Base-by-base conservation (phyloP, 495 filamentous ascomycete species). In the Apiosordaria backusii region DNA sequence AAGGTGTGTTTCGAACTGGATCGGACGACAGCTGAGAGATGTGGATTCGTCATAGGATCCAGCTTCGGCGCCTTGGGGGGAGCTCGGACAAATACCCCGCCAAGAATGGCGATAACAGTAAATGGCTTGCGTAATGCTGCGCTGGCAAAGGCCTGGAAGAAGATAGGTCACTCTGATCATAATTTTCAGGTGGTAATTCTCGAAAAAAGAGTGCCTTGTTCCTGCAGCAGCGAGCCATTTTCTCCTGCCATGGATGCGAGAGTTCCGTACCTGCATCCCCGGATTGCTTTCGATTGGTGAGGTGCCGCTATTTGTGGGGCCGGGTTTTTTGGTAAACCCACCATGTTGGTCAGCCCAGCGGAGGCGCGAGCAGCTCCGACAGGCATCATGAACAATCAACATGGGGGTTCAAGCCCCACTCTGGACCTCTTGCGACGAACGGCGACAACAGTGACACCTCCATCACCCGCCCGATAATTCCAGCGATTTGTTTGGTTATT, bases 211-310 rank as follows among this genome's bases (percentile, higher is more conserved):
- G 21, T 64, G 64, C 61, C 64, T 26, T 55, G 64, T 64, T 61
- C 68, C 61, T 67, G 64, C 68, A 70, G 61, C 7, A n/a, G 50
- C 25, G 16, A 60, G 52, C 29, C 58, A 40, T 10, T 50, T 69
- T 61, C 63, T 60, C 55, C 27, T 23, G n/a, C n/a, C n/a, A n/a
- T n/a, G 15, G 59, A 18, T 55, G 52, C 52, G 52, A 26, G 54
- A 25, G 4, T 18, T 58, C 26, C 50, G 67, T 69, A 60, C 67
- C 67, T 69, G 67, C 67, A 69, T 69, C 0, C 21, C 60, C 22
- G 63, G 24, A 22, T 19, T 22, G 35, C 13, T 9, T 24, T 6
- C 50, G 26, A 66, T 69, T 69, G 67, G 67, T 50, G 60, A 26
- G 52, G 52, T 16, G 50, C 60, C 25, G 19, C 40, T 55, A 10